Conservation (phyloP, 352 stramenopile genomes). For the Phytophthora sojae region DNA sequence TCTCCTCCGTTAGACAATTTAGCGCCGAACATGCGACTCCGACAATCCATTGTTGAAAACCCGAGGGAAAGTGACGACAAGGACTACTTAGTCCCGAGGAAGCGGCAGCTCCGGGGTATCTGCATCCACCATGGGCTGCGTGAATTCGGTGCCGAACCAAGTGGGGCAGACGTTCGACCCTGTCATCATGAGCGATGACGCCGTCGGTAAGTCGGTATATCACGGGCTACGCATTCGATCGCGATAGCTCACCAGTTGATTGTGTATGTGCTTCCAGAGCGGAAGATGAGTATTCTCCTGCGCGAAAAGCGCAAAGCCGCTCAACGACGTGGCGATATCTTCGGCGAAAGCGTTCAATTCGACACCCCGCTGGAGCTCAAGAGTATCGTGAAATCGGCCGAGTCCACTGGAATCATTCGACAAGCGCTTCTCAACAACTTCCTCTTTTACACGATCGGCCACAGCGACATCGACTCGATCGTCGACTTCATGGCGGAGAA, state of each 20-base stretch:
- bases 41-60: slow-evolving; percentile 32
- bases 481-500: slow-evolving; percentile 66
- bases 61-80: slow-evolving; percentile 12
- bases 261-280: slow-evolving; percentile 30
- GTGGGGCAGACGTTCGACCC: slow-evolving; percentile 53
- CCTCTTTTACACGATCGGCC: slow-evolving; percentile 70
- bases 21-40: neutral
- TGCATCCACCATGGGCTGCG: slow-evolving; percentile 56
- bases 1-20: slow-evolving; percentile 12
- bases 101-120: slow-evolving; percentile 2
- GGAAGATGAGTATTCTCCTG: slow-evolving; percentile 68
- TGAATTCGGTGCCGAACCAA: slow-evolving; percentile 67
- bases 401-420: slow-evolving; percentile 57
- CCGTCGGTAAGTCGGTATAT: slow-evolving; percentile 27
- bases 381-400: slow-evolving; percentile 49
- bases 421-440: slow-evolving; percentile 73
- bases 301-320: slow-evolving; percentile 73
- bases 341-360: slow-evolving; percentile 75
- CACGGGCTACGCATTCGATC: neutral
- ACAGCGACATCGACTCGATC: slow-evolving; percentile 59
- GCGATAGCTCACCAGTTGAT: neutral
- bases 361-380: slow-evolving; percentile 53
- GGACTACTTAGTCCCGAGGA: slow-evolving; percentile 2
- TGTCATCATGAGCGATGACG: slow-evolving; percentile 43
- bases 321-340: slow-evolving; percentile 68